Evolutionary conservation across 1,139 yeast genomes (phyloP), one percentile per base, ranked within the genome.

Genomic region (Protomyces lactucae-debilis): DNA sequence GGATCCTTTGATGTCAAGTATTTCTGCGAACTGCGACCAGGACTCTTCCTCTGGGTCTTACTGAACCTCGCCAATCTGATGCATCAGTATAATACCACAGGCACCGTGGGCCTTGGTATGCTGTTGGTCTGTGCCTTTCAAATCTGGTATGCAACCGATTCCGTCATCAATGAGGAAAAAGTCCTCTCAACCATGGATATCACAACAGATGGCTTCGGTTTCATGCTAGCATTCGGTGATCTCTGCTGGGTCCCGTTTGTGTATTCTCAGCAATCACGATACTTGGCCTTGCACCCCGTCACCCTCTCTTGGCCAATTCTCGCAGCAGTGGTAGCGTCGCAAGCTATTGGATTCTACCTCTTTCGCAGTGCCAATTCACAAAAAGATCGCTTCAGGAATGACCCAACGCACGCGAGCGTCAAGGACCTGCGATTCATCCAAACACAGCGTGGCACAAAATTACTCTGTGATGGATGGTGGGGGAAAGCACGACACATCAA

Each of bases 391-490:
- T 93, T 93, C 78, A 86, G 88, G 75, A 84, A 83, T 69, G 96
- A 61, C 45, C 68, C 68, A 25, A 36, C 96, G 10, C 83, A 86
- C 72, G 80, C 91, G 65, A 78, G 82, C 57, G 82, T 84, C 68
- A 75, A 82, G 65, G 64, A 86, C 65, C 77, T 88, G 73, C 82
- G 84, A 71, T 86, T 84, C 67, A 87, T 93, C 67, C 77, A 82
- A 68, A 87, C 97, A 0, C 55, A 67, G 35, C 60, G 67, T 36
- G 96, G 96, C 0, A 87, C 96, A 46, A 87, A 83, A 72, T 81
- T 93, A 69, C 78, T 93, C 63, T 82, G 85, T 65, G 95, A 90
- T 71, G 97, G 98, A 1, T 93, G 99, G 99, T 93, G 99, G 99
- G 88, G 88, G 2, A 76, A 80, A 51, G 85, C 96, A 5, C 96